phyloP scores from a whole-genome alignment of 192 early-diverging fungal genomes.

The Entomortierella parvispora region DNA sequence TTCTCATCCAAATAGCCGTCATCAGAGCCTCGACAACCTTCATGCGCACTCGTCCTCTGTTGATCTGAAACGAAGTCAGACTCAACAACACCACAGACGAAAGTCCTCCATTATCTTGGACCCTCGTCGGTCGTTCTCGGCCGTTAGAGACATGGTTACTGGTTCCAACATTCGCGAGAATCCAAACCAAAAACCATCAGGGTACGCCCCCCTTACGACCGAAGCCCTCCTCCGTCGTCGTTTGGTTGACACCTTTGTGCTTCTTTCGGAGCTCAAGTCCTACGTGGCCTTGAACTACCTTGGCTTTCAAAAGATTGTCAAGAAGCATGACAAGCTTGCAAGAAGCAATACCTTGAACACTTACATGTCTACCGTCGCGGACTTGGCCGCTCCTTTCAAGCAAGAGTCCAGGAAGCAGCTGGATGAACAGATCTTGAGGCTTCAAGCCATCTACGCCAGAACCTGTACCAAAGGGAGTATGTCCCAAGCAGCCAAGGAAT shows the following conservation, averaged over 20 bases:
- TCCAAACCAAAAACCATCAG: slow-evolving; percentile 23
- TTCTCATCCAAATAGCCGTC: neutral
- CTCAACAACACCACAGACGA: neutral
- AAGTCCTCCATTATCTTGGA: neutral
- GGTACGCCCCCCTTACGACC: slow-evolving; percentile 17
- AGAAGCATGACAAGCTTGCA: slow-evolving; percentile 93
- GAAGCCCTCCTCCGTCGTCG: slow-evolving; percentile 22
- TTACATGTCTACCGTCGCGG: slow-evolving; percentile 58
- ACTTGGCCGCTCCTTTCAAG: slow-evolving; percentile 62
- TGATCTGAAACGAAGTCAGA: slow-evolving; percentile 4
- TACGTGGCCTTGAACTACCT: slow-evolving; percentile 85
- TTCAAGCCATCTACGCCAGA: slow-evolving; percentile 68
- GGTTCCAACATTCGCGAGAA: slow-evolving; percentile 28
- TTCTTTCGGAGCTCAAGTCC: slow-evolving; percentile 81
- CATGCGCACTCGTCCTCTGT: neutral
- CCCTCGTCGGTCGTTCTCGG: slow-evolving; percentile 7
- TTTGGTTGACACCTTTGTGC: slow-evolving; percentile 50
- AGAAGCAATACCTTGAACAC: slow-evolving; percentile 47
- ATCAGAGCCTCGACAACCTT: slow-evolving; percentile 1
- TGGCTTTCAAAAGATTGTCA: slow-evolving; percentile 90
- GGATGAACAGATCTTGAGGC: slow-evolving; percentile 55
- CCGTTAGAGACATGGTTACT: slow-evolving; percentile 14
- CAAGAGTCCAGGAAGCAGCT: slow-evolving; percentile 57
- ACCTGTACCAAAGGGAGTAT: slow-evolving; percentile 63
- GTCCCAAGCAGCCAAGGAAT: slow-evolving; percentile 59